These are phyloP conservation scores for Candida lessepsii DNA, from an alignment of 805 yeast genomes.

Conservation along the genomic window DNA sequence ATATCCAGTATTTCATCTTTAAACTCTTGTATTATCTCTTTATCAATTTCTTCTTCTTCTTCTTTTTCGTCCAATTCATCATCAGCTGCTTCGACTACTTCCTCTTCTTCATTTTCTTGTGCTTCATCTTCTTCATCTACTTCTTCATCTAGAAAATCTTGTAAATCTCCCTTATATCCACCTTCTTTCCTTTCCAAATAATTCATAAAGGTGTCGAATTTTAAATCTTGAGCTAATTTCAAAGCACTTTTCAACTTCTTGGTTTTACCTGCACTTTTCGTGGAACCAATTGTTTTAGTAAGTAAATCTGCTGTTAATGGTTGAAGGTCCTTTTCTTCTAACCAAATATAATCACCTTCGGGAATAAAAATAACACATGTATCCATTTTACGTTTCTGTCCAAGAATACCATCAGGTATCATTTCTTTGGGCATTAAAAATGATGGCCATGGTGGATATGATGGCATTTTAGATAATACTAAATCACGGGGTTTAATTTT, in stretches of 20 bases:
- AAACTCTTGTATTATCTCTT: slow-evolving; percentile 6
- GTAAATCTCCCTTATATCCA: slow-evolving; percentile 20
- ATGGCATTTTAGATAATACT: slow-evolving; percentile 46
- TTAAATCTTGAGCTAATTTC: slow-evolving; percentile 34
- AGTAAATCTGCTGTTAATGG: slow-evolving; percentile 29
- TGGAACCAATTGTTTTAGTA: slow-evolving; percentile 21
- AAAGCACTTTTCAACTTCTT: slow-evolving; percentile 20
- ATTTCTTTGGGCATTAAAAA: slow-evolving; percentile 42
- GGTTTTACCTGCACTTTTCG: slow-evolving; percentile 19
- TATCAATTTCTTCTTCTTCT: slow-evolving; percentile 17
- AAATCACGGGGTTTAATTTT: slow-evolving; percentile 29
- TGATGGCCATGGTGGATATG: slow-evolving; percentile 51
- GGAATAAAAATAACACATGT: slow-evolving; percentile 46
- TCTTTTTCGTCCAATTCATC: slow-evolving; percentile 6
- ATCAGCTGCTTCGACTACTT: slow-evolving; percentile 19
- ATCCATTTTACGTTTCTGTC: slow-evolving; percentile 34
- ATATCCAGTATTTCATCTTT: slow-evolving; percentile 9
- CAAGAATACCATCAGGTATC: slow-evolving; percentile 35
- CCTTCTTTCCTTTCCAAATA: slow-evolving; percentile 21
- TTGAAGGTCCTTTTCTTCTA: slow-evolving; percentile 39
- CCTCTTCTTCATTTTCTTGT: slow-evolving; percentile 18
- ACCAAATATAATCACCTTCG: slow-evolving; percentile 46
- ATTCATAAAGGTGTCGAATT: slow-evolving; percentile 36
- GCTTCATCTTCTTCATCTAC: slow-evolving; percentile 16
- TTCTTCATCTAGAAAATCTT: slow-evolving; percentile 22